Evolutionary conservation across 805 yeast species (phyloP).

Genomic region (Suhomyces xylopsoci): DNA sequence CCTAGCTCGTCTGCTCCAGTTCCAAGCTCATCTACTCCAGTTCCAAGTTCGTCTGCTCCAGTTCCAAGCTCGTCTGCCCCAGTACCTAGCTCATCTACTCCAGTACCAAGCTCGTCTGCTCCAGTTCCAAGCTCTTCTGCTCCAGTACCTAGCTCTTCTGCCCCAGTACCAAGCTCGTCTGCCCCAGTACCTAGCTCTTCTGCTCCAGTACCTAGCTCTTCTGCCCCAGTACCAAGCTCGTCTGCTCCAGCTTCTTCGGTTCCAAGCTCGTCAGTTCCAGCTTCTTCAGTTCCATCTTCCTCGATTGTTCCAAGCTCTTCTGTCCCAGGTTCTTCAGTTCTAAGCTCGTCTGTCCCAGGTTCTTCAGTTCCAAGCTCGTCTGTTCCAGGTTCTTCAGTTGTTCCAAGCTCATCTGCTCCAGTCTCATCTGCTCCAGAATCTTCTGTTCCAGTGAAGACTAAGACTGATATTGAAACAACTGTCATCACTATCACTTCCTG

Average conservation of each 20-base stretch:
- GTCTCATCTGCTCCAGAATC: neutral
- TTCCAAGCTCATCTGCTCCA: neutral
- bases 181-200: neutral
- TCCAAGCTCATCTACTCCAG: constrained; percentile 2
- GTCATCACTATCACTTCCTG: constrained; percentile 35
- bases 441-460: neutral
- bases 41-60: constrained; percentile 1
- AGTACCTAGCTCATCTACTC: neutral
- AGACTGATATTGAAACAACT: constrained; percentile 19
- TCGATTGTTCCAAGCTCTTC: neutral
- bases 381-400: constrained; percentile 1
- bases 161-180: neutral
- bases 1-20: constrained; percentile 1
- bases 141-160: neutral
- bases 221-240: neutral
- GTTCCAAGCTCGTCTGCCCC: neutral
- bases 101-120: no score
- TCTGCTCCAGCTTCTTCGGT: constrained; percentile 3
- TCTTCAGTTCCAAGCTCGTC: neutral
- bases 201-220: neutral
- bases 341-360: constrained; percentile 1
- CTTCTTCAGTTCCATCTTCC: no score
- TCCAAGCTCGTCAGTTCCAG: neutral
- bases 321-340: neutral
- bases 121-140: neutral